Conservation (phyloP, 2,329 filamentous ascomycete species). For the Colletotrichum liaoningense region DNA sequence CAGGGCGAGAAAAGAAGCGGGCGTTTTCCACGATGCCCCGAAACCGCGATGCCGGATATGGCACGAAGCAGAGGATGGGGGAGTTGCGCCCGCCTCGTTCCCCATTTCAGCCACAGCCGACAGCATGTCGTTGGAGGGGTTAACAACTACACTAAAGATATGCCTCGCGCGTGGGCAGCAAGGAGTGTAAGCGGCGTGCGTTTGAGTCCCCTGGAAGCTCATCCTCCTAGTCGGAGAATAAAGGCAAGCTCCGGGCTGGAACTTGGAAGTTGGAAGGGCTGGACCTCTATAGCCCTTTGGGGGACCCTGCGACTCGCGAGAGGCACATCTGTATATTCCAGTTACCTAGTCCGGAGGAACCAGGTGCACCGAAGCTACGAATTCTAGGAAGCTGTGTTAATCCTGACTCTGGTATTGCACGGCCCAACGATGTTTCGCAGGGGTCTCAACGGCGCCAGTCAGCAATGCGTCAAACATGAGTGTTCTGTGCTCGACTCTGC, state of each 20-base stretch:
- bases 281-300: neutral
- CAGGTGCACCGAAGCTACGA: no score
- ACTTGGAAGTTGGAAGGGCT: neutral
- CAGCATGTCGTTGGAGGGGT: neutral
- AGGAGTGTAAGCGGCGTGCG: slow-evolving; percentile 5
- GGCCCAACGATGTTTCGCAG: slow-evolving; percentile 24
- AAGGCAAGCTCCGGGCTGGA: neutral
- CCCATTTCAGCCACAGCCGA: neutral
- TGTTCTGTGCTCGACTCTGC: neutral
- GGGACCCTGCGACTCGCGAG: slow-evolving; percentile 1
- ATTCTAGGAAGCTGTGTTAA: neutral
- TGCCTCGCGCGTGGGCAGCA: neutral
- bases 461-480: slow-evolving; percentile 13
- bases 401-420: slow-evolving; percentile 17
- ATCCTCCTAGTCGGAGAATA: slow-evolving; percentile 11
- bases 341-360: no score
- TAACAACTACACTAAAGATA: neutral
- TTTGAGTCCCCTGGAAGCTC: neutral
- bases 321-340: neutral
- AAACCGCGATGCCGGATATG: slow-evolving; percentile 16
- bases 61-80: neutral
- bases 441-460: slow-evolving; percentile 16
- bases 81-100: neutral
- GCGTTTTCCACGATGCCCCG: neutral
- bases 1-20: slow-evolving; percentile 5